A percentile compares a stretch with the other conserved stretches of the same genome.
phyloP scores from a whole-genome alignment of 495 filamentous ascomycete genomes.

The Cryomyces minteri region DNA sequence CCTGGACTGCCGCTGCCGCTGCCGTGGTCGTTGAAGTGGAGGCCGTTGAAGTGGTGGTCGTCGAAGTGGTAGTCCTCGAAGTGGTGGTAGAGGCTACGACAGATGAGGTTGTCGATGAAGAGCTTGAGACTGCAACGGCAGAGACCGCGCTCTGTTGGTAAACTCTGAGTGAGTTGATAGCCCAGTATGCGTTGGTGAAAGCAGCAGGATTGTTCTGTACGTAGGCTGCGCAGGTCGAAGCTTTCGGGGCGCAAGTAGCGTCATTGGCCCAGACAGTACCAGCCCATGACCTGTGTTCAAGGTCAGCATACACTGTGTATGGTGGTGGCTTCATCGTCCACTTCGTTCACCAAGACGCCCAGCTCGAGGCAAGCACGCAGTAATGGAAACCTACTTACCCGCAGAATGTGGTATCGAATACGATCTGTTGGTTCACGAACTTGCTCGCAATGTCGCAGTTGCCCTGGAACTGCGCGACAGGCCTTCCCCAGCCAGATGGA shows the following conservation, averaged over 20 bases:
- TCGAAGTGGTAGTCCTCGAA: too few relatives aligned
- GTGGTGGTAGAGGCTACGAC: not conserved
- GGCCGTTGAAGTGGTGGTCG: too few relatives aligned
- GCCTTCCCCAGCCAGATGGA: slow-evolving; percentile 42
- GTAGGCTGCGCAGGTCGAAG: slow-evolving; percentile 8
- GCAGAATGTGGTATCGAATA: slow-evolving; percentile 71
- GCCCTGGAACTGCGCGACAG: slow-evolving; percentile 40
- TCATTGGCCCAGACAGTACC: slow-evolving; percentile 34
- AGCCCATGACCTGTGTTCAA: slow-evolving; percentile 40
- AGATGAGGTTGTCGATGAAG: slow-evolving; percentile 51
- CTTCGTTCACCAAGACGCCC: not conserved
- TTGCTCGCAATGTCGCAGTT: slow-evolving; percentile 11
- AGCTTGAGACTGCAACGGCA: slow-evolving; percentile 37
- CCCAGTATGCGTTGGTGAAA: not conserved
- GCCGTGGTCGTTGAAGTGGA: too few relatives aligned
- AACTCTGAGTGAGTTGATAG: not conserved
- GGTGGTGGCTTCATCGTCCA: too few relatives aligned
- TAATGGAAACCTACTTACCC: slow-evolving; percentile 20
- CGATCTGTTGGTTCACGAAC: slow-evolving; percentile 17
- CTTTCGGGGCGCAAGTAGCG: slow-evolving; percentile 4
- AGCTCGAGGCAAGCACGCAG: not conserved
- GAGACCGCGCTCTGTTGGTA: not conserved
- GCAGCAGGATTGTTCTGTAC: not conserved
- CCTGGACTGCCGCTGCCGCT: too few relatives aligned
- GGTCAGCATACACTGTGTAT: too few relatives aligned